Base-by-base conservation (phyloP, 768 basidiomycete genomes). In the Suillus tomentosus region DNA sequence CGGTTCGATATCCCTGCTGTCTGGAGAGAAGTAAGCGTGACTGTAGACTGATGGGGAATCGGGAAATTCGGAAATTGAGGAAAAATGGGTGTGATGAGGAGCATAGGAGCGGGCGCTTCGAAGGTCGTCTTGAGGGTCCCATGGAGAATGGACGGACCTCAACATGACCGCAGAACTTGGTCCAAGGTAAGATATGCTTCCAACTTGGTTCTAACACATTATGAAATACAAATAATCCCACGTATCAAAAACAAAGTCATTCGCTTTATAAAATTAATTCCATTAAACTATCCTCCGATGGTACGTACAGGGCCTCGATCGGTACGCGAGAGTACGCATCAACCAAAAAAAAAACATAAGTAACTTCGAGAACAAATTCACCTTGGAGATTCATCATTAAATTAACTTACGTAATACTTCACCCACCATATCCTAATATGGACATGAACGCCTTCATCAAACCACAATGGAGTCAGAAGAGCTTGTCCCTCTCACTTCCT, bases 1-100 rank as follows among this genome's bases (percentile, higher is more conserved):
- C 40, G 66, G 65, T 39, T 79, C 75, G 62, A 75, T 78, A 54
- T 54, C 53, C 19, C 36, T n/a, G 11, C 19, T 36, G 19, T 36
- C 53, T 34, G 87, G 86, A 42, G 87, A 87, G 72, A 85, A 85
- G 72, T 84, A 81, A 62, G 84, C 70, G 66, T 79, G 84, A 72
- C 84, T 88, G 73, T 91, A 90, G 67, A 89, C 78, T 57, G 89
- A 91, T 68, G 88, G 88, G 61, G 89, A 84, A 75, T 91, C 88
- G 50, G 85, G 80, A 61, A 81, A 81, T 67, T 88, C 82, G 27
- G 88, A 82, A 69, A 83, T 72, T 62, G 87, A 81, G 56, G 85
- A 82, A 69, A 83, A 82, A 58, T 81, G 84, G 73, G 76, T 77
- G 73, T 78, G 77, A 51, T 5, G 50, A 22, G 45, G 24, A 64